Evolutionary conservation across 164 flowering plant genomes (phyloP).

Genomic region (Dillenia turbinata): DNA sequence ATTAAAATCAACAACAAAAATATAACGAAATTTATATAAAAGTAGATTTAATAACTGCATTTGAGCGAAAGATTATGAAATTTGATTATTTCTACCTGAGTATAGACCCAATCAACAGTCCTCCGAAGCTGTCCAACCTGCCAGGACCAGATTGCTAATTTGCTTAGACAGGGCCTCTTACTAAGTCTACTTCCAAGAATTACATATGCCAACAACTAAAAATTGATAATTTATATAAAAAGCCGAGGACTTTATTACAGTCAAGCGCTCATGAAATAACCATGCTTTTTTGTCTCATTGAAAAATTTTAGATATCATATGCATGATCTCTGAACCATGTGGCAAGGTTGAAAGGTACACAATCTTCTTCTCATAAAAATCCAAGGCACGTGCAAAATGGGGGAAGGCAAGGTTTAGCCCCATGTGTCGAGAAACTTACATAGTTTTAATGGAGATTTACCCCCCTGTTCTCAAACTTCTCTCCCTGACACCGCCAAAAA

Average conservation of each 20-base stretch:
- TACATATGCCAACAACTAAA: neutral
- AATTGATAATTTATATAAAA: neutral
- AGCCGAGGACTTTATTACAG: neutral
- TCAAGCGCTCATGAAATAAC: neutral
- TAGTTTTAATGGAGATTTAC: too few species aligned
- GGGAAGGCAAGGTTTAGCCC: too few species aligned
- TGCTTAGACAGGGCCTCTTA: neutral
- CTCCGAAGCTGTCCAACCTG: slow-evolving; percentile 71
- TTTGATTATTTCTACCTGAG: slow-evolving; percentile 43
- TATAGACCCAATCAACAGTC: slow-evolving; percentile 55
- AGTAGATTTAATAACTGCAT: neutral
- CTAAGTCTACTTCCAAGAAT: slow-evolving; percentile 2
- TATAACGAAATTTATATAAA: neutral
- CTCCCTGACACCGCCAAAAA: too few species aligned
- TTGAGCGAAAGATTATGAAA: neutral
- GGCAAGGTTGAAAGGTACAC: too few species aligned
- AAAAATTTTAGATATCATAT: neutral
- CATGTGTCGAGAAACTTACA: too few species aligned
- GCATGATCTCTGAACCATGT: too few species aligned
- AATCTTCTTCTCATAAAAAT: too few species aligned
- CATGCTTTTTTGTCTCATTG: neutral
- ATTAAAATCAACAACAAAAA: neutral
- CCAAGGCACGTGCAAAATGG: too few species aligned
- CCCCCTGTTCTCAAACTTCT: too few species aligned
- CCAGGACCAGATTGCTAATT: slow-evolving; percentile 7